Base-by-base conservation (phyloP, 108 stramenopile genomes). In the Halocafeteria seosinensis region DNA sequence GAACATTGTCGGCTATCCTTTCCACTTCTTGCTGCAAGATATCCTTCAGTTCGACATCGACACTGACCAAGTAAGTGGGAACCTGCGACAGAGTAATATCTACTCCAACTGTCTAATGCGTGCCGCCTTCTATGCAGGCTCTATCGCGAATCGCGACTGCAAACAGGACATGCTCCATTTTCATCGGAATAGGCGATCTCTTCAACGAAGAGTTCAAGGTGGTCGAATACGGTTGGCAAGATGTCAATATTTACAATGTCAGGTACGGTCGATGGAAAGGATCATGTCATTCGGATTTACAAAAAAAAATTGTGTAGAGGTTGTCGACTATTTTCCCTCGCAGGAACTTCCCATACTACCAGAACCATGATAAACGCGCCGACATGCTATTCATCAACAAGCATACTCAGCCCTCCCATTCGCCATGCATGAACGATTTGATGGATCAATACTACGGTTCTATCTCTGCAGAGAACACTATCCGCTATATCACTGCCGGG, bases 91-190 rank as follows among this genome's bases (percentile, higher is more conserved):
- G n/a, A n/a, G n/a, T n/a, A n/a, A n/a, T n/a, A n/a, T n/a, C n/a
- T n/a, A n/a, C n/a, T n/a, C n/a, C n/a, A n/a, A n/a, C n/a, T n/a
- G n/a, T n/a, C n/a, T n/a, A n/a, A n/a, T n/a, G n/a, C n/a, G n/a
- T n/a, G n/a, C n/a, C n/a, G n/a, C n/a, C n/a, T n/a, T n/a, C n/a
- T n/a, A n/a, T n/a, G n/a, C n/a, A 68, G 33, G 59, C 67, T 27
- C 55, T 58, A 12, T 26, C 12, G 21, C 6, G 26, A 13, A 25
- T 68, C n/a, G 29, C 36, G 23, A 25, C 25, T 35, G 50, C 50
- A 34, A 68, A 68, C 34, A 32, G 67, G 34, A 68, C 67, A 5
- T 68, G 67, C 55, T 4, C 34, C 30, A 68, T 68, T 9, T 68
- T 6, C 3, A 4, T 68, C 50, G 67, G 67, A 28, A 61, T 68